These are phyloP conservation scores for Taphrina pruni DNA, from an alignment of 1,139 yeast species.

Conservation along the genomic window DNA sequence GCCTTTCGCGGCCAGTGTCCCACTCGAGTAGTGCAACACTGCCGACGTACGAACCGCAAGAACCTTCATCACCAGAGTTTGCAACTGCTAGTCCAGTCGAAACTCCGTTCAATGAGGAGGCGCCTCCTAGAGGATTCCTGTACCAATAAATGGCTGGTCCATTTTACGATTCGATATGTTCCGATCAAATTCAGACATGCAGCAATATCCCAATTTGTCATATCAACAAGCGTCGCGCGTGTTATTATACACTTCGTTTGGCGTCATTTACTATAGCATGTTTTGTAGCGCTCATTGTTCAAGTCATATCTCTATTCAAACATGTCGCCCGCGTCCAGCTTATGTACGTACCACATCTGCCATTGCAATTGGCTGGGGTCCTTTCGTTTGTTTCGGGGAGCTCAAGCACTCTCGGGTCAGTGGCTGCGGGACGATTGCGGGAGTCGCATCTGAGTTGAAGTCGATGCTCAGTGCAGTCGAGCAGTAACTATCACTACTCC, in stretches of 20 bases:
- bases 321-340: too few relatives aligned
- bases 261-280: constrained; percentile 2
- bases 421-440: background rate
- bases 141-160: constrained; percentile 19
- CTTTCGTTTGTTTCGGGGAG: background rate
- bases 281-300: too few relatives aligned
- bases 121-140: constrained; percentile 20
- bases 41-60: constrained; percentile 7
- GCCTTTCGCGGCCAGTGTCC: background rate
- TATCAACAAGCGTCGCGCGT: constrained; percentile 4
- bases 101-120: constrained; percentile 10
- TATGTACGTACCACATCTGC: background rate
- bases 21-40: constrained; percentile 3
- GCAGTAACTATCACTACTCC: background rate
- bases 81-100: constrained; percentile 5
- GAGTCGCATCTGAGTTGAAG: background rate
- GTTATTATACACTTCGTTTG: background rate
- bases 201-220: constrained; percentile 7
- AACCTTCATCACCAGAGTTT: background rate
- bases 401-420: background rate
- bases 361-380: background rate
- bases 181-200: background rate
- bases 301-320: too few relatives aligned
- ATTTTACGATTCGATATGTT: background rate
- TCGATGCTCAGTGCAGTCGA: background rate